Conservation (phyloP, 179 eudicot species). For the Carnegiea gigantea region DNA sequence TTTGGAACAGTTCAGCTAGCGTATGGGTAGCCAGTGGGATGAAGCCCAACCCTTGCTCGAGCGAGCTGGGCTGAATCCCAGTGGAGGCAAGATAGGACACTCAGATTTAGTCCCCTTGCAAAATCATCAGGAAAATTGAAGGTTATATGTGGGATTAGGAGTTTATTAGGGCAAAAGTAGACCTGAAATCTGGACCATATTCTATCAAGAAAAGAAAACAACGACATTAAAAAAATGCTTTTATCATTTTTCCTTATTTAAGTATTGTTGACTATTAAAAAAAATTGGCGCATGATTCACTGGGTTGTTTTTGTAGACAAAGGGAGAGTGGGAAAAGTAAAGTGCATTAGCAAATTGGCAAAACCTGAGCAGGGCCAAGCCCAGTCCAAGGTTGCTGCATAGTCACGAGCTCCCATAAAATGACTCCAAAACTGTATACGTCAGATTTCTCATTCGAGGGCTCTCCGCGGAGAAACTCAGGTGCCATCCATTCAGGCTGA, state of each 20-base stretch:
- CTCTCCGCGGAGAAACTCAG: slow-evolving; percentile 96
- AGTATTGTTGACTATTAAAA: neutral
- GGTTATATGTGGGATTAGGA: no score
- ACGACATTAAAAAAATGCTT: neutral
- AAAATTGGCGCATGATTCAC: neutral
- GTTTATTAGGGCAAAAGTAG: neutral
- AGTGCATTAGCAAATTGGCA: neutral
- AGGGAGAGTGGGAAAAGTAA: neutral
- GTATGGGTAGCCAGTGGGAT: neutral
- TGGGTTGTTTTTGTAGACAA: neutral
- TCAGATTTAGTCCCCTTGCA: neutral
- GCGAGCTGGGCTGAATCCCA: neutral
- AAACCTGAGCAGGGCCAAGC: slow-evolving; percentile 97
- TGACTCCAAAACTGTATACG: slow-evolving; percentile 96
- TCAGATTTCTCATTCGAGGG: slow-evolving; percentile 97
- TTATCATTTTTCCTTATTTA: neutral
- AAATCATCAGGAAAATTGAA: neutral
- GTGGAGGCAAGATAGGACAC: neutral
- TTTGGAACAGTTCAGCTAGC: neutral
- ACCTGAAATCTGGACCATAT: neutral
- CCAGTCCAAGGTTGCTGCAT: slow-evolving; percentile 98
- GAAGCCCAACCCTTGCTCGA: no score
- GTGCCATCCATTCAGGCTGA: slow-evolving; percentile 99
- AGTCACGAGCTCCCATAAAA: slow-evolving; percentile 94
- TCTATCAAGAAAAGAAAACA: neutral